phyloP scores from a whole-genome alignment of 805 yeast species.

The Grigorovia jiainica region DNA sequence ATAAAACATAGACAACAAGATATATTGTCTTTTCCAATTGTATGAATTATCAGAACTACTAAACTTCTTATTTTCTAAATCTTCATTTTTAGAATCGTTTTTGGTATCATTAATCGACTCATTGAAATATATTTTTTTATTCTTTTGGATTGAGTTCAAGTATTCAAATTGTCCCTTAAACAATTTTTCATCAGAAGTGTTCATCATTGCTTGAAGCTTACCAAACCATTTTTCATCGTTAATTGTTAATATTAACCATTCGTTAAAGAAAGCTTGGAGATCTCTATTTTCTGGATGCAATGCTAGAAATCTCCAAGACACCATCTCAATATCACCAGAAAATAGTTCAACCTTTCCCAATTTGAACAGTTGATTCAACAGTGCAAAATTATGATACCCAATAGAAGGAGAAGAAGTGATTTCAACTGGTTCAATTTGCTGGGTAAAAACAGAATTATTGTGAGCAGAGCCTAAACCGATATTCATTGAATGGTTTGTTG shows the following conservation, averaged over 20 bases:
- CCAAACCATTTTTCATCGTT: slow-evolving; percentile 46
- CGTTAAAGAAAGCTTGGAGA: slow-evolving; percentile 37
- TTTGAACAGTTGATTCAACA: slow-evolving; percentile 51
- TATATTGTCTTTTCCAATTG: background rate
- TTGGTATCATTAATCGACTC: background rate
- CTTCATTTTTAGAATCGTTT: slow-evolving; percentile 8
- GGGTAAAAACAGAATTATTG: slow-evolving; percentile 19
- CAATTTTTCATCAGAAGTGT: slow-evolving; percentile 35
- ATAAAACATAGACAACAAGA: background rate
- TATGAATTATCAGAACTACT: background rate
- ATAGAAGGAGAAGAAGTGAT: slow-evolving; percentile 34
- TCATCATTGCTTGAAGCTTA: slow-evolving; percentile 42
- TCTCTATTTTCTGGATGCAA: slow-evolving; percentile 35
- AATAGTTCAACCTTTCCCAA: slow-evolving; percentile 41
- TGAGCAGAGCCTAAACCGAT: slow-evolving; percentile 15
- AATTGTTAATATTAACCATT: slow-evolving; percentile 52
- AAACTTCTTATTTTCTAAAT: background rate
- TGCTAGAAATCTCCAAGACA: slow-evolving; percentile 54
- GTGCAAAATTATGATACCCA: slow-evolving; percentile 39
- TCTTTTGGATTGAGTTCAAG: slow-evolving; percentile 35
- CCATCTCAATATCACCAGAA: slow-evolving; percentile 36
- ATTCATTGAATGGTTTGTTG: slow-evolving; percentile 10
- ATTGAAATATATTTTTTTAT: slow-evolving; percentile 7
- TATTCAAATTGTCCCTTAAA: slow-evolving; percentile 34
- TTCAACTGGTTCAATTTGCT: slow-evolving; percentile 36